Base-by-base conservation (phyloP, 2,329 filamentous ascomycete genomes). In the Aspergillus clavatus region DNA sequence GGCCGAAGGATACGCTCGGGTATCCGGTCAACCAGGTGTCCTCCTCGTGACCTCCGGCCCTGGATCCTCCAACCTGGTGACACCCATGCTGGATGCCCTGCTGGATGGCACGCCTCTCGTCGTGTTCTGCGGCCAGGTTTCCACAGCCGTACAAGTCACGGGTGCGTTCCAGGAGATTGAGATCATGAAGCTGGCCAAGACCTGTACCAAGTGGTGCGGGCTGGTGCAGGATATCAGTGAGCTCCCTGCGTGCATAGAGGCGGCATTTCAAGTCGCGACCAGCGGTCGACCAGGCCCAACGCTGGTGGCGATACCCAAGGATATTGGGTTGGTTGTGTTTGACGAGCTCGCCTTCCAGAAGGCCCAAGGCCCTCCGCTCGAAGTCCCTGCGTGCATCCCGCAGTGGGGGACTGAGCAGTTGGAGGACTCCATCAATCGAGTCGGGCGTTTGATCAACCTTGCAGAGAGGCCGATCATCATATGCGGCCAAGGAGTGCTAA, bases 201-300 rank as follows among this genome's bases (percentile, higher is more conserved):
- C 90, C 16, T 96, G 90, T 78, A 96, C 90, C 57, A 97, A 97
- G 76, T 98, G 93, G 93, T 97, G 97, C 61, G 89, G 95, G 48
- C 94, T 97, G 89, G 89, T 96, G 39, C 96, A 94, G 79, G 91
- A 85, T 67, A 83, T 95, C 44, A 89, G 88, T 40, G 93, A 98
- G 72, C 78, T 98, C 45, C 93, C 93, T 40, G 82, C 87, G 59
- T 81, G 91, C 54, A 97, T 97, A 65, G 95, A 96, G 68, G 93
- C 97, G 73, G 93, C 93, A 39, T 97, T 97, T 63, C 90, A 97
- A 73, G 97, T 97, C 64, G 93, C 93, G 33, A 97, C 89, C 35
- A 93, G 86, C 60, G 93, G 93, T 48, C 82, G 93, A 39, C 93
- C 93, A 11, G 93, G 93, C 19, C 93, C 93, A 22, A 93, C 97